Conservation (phyloP, 805 yeast genomes). For the Wickerhamomyces strasburgensis region DNA sequence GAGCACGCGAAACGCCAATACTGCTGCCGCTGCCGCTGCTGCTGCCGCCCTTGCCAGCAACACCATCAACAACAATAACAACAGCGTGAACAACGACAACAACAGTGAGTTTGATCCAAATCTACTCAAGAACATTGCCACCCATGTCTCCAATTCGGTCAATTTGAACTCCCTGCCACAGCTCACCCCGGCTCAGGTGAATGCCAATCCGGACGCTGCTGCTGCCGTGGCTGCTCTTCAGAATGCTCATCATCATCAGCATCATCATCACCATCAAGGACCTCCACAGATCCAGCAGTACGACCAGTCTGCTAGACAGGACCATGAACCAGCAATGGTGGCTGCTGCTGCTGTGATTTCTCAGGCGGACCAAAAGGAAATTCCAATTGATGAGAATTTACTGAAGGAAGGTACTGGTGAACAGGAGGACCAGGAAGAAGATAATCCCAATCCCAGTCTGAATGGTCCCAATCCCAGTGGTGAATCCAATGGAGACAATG, state of each 20-base stretch:
- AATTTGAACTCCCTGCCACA: neutral
- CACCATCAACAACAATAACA: neutral
- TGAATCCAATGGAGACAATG: conserved; percentile 5
- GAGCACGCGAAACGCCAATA: conserved; percentile 10
- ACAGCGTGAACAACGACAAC: neutral
- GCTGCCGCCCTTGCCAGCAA: too few species aligned
- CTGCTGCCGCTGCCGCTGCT: conserved; percentile 7
- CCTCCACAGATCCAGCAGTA: conserved; percentile 20
- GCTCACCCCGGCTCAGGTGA: neutral
- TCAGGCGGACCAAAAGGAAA: conserved; percentile 18
- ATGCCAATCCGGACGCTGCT: conserved; percentile 1
- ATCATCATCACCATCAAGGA: conserved; percentile 7
- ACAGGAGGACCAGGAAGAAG: conserved; percentile 5
- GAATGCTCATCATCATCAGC: conserved; percentile 1
- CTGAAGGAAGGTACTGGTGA: conserved; percentile 10
- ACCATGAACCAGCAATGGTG: conserved; percentile 11
- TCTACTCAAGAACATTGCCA: neutral
- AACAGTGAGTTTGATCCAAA: neutral
- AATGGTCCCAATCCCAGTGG: too few species aligned
- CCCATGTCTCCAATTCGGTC: neutral
- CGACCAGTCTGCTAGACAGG: conserved; percentile 13
- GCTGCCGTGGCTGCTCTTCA: conserved; percentile 5
- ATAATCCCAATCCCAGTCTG: conserved; percentile 1
- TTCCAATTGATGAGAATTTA: conserved; percentile 19
- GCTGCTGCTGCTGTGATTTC: conserved; percentile 7